Evolutionary conservation across 106 monocot genomes (phyloP), one percentile per base, ranked within the genome.

Genomic region (Posidonia australis): DNA sequence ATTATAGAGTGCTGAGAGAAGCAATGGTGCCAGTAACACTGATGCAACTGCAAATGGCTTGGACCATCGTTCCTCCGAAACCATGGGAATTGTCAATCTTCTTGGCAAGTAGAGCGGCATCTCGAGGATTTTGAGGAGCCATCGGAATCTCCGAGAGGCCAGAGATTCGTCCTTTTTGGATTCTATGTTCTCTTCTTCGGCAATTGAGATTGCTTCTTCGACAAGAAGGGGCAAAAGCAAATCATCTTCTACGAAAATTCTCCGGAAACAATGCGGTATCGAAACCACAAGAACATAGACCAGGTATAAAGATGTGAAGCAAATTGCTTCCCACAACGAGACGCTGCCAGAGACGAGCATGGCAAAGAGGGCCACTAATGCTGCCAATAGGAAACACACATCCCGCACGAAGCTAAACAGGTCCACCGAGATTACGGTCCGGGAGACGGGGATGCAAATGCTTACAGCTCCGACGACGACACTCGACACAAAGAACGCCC

Each of bases 391-490:
- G 77, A 84, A 79, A 66, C 67, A 76, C 10, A 82, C 58, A 29
- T 92, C 91, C 3, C 87, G 68, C 2, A 92, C 43, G 70, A 87
- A 84, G 25, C 74, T 53, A 13, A 27, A 43, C 17, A 51, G 30
- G 66, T 80, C 76, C 36, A 78, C 27, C 13, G 36, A 46, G n/a
- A 59, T 26, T 0, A 36, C 10, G 18, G 46, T 23, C 30, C 3
- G 18, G 24, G 10, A 18, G 23, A 61, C 51, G 0, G 69, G 21
- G 7, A 52, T 62, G 53, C 60, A 77, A 9, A 84, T 41, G 66
- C 65, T 72, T 32, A 85, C 76, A 60, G 69, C 16, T 21, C 88
- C 92, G 32, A 76, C 76, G 3, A 83, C 84, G 27, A 83, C 75
- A 68, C 72, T 80, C 10, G 79, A 84, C 30, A 72, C 79, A 63